phyloP scores from a whole-genome alignment of 257 asterid species.

The Gentiana dahurica region DNA sequence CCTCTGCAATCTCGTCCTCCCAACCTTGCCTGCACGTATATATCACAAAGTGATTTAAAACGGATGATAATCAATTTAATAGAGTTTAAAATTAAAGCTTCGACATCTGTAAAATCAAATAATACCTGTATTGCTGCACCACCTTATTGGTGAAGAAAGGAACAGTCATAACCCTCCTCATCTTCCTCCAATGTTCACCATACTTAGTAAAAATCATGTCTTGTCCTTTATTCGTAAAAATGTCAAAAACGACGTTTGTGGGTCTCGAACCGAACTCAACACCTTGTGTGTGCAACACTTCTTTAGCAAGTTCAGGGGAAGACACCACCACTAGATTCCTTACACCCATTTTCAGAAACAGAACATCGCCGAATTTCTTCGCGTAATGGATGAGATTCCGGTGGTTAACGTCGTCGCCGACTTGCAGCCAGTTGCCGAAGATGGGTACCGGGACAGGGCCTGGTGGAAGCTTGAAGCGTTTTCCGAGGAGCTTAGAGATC shows the following conservation, averaged over 20 bases:
- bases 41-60: no score
- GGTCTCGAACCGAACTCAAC: slow-evolving; percentile 91
- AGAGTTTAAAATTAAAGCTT: no score
- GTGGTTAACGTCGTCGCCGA: slow-evolving; percentile 85
- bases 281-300: slow-evolving; percentile 86
- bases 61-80: no score
- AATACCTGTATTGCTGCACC: slow-evolving; percentile 53
- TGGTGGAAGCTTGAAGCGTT: slow-evolving; percentile 68
- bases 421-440: slow-evolving; percentile 90
- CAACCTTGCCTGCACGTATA: slow-evolving; percentile 33
- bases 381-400: slow-evolving; percentile 57
- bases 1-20: slow-evolving; percentile 73
- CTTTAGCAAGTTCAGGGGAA: slow-evolving; percentile 74
- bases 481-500: slow-evolving; percentile 56
- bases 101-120: no score
- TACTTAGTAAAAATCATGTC: slow-evolving; percentile 94
- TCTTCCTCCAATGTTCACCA: slow-evolving; percentile 98
- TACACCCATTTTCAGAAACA: slow-evolving; percentile 80
- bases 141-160: slow-evolving; percentile 90
- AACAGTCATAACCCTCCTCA: slow-evolving; percentile 91
- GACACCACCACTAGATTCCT: slow-evolving; percentile 76
- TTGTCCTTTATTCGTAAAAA: slow-evolving; percentile 84
- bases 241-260: slow-evolving; percentile 75
- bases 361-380: slow-evolving; percentile 57
- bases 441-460: slow-evolving; percentile 80